Evolutionary conservation across 148 eudicot genomes (phyloP).

Genomic region (Cornus florida): DNA sequence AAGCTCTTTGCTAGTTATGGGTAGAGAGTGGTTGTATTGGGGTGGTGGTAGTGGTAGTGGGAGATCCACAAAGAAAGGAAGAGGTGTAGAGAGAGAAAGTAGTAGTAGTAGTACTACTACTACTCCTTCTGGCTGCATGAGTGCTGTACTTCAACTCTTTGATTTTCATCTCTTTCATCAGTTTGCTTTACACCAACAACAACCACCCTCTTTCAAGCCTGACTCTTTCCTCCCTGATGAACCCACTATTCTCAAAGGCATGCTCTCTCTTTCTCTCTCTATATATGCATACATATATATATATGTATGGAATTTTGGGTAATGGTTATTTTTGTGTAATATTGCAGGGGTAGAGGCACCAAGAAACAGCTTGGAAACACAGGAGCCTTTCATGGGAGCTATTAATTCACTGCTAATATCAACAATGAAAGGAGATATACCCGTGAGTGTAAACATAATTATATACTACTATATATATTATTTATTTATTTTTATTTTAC

Average conservation of each 20-base stretch:
- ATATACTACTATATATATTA: no score
- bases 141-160: slow-evolving; percentile 63
- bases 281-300: neutral
- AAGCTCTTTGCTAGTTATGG: slow-evolving; percentile 34
- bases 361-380: slow-evolving; percentile 67
- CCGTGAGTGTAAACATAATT: slow-evolving; percentile 31
- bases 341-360: slow-evolving; percentile 65
- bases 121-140: slow-evolving; percentile 54
- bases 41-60: slow-evolving; percentile 19
- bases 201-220: slow-evolving; percentile 13
- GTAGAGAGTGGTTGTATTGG: slow-evolving; percentile 69
- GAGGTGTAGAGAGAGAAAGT: slow-evolving; percentile 9
- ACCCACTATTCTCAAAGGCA: slow-evolving; percentile 44
- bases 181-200: slow-evolving; percentile 30
- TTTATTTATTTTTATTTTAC: neutral
- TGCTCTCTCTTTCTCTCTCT: slow-evolving; percentile 2
- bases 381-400: slow-evolving; percentile 10
- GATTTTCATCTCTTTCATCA: slow-evolving; percentile 60
- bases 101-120: no score
- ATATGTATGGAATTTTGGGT: neutral
- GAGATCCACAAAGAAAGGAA: slow-evolving; percentile 9
- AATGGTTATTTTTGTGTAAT: slow-evolving; percentile 6
- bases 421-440: slow-evolving; percentile 29
- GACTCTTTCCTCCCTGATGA: slow-evolving; percentile 27
- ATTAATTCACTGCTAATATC: no score